These are phyloP conservation scores for Cladosporium sp. DNA, from an alignment of 2,329 filamentous ascomycete species.

Conservation along the genomic window DNA sequence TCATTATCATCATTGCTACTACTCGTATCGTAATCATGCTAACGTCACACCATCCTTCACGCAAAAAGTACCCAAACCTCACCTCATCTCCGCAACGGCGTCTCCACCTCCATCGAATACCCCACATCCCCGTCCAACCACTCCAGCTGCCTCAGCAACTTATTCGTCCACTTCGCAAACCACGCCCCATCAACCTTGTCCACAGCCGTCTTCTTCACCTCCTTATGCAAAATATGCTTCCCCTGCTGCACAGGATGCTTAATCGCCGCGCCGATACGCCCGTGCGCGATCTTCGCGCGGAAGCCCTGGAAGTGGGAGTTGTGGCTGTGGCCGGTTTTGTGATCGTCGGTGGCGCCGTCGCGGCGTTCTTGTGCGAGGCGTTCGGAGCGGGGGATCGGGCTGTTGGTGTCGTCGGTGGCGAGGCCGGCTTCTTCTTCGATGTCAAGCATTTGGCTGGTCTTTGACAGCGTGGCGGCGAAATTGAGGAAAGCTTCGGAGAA, in stretches of 20 bases:
- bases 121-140: conserved; percentile 15
- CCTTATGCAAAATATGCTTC: conserved; percentile 4
- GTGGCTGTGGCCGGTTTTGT: neutral
- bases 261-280: neutral
- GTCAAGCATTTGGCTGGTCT: conserved; percentile 53
- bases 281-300: conserved; percentile 4
- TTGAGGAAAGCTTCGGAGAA: conserved; percentile 56
- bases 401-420: neutral
- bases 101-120: conserved; percentile 3
- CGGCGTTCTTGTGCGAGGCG: neutral
- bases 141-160: conserved; percentile 12
- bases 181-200: conserved; percentile 14
- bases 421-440: conserved; percentile 13
- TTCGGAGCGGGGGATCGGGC: neutral
- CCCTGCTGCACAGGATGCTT: neutral
- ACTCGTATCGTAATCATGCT: too few relatives aligned
- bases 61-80: neutral
- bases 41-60: too few relatives aligned
- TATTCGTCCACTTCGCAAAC: conserved; percentile 18
- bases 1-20: too few relatives aligned
- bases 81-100: neutral
- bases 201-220: conserved; percentile 14
- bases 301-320: neutral
- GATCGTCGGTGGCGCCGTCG: neutral
- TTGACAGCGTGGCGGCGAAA: conserved; percentile 57